Conservation (phyloP, 75 land plant genomes). For the Cryptomeria japonica region DNA sequence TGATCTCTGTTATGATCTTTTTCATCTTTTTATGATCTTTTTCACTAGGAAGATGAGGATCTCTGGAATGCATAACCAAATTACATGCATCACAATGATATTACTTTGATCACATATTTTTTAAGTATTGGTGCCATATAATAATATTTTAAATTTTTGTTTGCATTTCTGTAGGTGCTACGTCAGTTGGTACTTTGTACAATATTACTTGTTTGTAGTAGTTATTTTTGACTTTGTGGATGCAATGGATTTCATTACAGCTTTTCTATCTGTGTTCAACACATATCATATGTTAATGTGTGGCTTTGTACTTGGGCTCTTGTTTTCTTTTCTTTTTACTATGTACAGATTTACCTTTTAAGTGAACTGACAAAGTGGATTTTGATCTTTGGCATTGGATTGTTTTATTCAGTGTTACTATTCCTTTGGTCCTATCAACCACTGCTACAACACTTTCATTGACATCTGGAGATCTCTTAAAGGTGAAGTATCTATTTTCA, state of each 20-base stretch:
- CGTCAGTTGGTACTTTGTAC: background rate
- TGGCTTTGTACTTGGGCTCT: background rate
- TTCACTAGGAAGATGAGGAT: too few relatives aligned
- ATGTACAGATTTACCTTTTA: background rate
- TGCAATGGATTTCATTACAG: background rate
- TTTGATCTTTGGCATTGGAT: background rate
- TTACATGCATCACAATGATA: background rate
- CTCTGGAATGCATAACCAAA: too few relatives aligned
- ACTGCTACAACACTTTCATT: slow-evolving; percentile 56
- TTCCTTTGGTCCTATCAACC: slow-evolving; percentile 66
- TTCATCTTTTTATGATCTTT: too few relatives aligned
- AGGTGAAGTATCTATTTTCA: slow-evolving; percentile 18
- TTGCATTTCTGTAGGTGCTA: background rate
- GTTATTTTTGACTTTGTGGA: background rate
- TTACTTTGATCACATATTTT: background rate
- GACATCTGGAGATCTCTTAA: slow-evolving; percentile 48
- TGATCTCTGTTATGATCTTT: too few relatives aligned
- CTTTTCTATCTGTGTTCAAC: background rate
- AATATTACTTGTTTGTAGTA: background rate
- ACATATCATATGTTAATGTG: background rate
- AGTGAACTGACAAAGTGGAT: background rate
- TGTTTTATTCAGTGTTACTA: slow-evolving; percentile 37
- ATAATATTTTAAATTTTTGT: background rate
- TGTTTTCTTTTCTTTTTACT: background rate
- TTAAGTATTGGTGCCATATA: background rate